Evolutionary conservation across 148 eudicot genomes (phyloP), one percentile per base, ranked within the genome.

Genomic region (Vaccinium macrocarpon): DNA sequence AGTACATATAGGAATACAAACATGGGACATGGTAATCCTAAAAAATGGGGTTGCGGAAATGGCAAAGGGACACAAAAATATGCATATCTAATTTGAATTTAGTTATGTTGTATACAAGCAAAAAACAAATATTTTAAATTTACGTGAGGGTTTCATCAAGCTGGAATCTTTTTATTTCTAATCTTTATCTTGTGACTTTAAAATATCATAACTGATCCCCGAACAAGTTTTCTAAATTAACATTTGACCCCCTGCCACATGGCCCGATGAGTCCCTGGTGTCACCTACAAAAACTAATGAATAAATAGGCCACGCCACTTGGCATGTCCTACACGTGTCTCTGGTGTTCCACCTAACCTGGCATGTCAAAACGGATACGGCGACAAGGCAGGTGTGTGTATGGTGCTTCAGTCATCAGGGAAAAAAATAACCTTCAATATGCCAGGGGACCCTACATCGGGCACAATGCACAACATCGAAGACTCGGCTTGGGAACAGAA

Each of bases 401-500:
- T 27, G 38, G 73, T 11, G 72, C 38, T 68, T 68, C 15, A 68
- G 71, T 64, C 14, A 8, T 61, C 27, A 61, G 32, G 61, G 0
- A 32, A 64, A 72, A 59, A n/a, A 82, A 74, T 48, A 90, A 95
- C 98, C 98, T 94, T 95, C 98, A 79, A 92, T 87, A 84, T 95
- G 98, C 98, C 98, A 95, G 8, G 98, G 98, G 71, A 95, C 98
- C 85, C 98, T 89, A 81, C 98, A 95, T 78, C 98, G 92, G 27
- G 98, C 98, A 91, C 98, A 95, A 76, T 95, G 98, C 79, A 95
- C 95, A 82, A 93, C 84, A 88, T 95, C 98, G 86, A 94, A 95
- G 79, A 90, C 95, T 84, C 92, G 92, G 55, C 91, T 93, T 16
- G 98, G 98, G 86, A 92, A 95, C 23, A 92, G 98, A 71, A 95